phyloP scores from a whole-genome alignment of 192 early-diverging fungal genomes.

The Dispira parvispora region DNA sequence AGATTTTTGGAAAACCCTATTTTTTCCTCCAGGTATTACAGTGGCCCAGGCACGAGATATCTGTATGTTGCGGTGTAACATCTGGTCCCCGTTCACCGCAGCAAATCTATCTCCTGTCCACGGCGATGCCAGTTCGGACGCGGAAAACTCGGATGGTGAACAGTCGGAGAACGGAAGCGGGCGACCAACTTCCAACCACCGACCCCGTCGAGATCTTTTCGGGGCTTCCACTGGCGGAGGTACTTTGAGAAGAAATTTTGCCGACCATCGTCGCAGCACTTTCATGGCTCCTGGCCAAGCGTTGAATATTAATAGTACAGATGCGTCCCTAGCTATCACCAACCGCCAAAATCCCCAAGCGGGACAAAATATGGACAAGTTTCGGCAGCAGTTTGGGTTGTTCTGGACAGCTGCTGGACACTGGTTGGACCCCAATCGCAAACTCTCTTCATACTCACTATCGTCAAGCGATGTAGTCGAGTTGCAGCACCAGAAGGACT shows the following conservation, averaged over 20 bases:
- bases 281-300: neutral
- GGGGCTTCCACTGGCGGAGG: neutral
- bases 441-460: conserved; percentile 27
- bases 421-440: conserved; percentile 30
- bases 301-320: neutral
- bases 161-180: neutral
- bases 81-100: conserved; percentile 27
- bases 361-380: neutral
- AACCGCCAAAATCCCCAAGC: neutral
- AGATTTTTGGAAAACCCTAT: conserved; percentile 29
- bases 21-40: conserved; percentile 28
- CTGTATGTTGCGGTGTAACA: conserved; percentile 32
- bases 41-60: conserved; percentile 33
- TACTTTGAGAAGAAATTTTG: neutral
- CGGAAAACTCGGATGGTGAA: neutral
- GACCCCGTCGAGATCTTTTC: neutral
- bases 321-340: neutral
- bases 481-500: conserved; percentile 28
- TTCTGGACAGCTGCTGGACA: conserved; percentile 33
- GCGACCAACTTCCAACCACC: neutral
- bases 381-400: conserved; percentile 31
- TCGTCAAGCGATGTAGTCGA: conserved; percentile 28
- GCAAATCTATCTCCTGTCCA: conserved; percentile 1
- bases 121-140: neutral
- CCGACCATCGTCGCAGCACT: neutral